Evolutionary conservation across 2,329 filamentous ascomycete species (phyloP).

Genomic region (Aspergillus proliferans): DNA sequence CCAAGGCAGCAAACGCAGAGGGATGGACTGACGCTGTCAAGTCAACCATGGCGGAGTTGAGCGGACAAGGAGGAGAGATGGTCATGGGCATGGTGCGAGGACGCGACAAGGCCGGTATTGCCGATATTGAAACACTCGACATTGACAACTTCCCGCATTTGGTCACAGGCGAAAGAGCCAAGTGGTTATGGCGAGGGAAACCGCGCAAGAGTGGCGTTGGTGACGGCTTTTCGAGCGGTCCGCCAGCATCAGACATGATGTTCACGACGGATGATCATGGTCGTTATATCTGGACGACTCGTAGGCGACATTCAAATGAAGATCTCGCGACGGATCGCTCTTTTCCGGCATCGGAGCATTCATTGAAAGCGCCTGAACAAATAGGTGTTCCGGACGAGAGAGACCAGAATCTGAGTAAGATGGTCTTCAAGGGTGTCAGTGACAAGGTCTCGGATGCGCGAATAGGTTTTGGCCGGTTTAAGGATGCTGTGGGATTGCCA

Average conservation of each 20-base stretch:
- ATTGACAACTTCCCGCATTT: constrained; percentile 76
- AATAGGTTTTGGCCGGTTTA: constrained; percentile 76
- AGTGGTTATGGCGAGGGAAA: constrained; percentile 95
- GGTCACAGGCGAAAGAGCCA: constrained; percentile 72
- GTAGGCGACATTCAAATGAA: constrained; percentile 36
- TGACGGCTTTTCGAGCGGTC: constrained; percentile 24
- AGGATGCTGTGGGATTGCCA: constrained; percentile 65
- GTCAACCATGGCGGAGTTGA: constrained; percentile 86
- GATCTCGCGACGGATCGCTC: constrained; percentile 25
- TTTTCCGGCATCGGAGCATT: constrained; percentile 23
- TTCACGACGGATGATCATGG: constrained; percentile 43
- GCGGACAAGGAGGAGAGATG: constrained; percentile 88
- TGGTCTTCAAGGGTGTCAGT: constrained; percentile 72
- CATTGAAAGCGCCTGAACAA: constrained; percentile 25
- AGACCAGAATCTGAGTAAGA: constrained; percentile 50
- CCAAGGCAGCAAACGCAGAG: constrained; percentile 82
- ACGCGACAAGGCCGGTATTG: constrained; percentile 80
- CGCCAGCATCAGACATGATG: constrained; percentile 35
- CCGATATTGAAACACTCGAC: constrained; percentile 86
- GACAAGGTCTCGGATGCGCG: constrained; percentile 74
- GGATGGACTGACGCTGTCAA: constrained; percentile 92
- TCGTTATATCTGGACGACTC: constrained; percentile 41
- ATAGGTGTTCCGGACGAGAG: constrained; percentile 27
- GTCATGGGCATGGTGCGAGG: constrained; percentile 90
- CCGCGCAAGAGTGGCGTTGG: constrained; percentile 55